Percentiles rank a stretch among this genome's conserved stretches.
These are phyloP conservation scores for Didymellaceae sp. DNA, from an alignment of 2,329 filamentous ascomycete genomes.

Conservation along the genomic window DNA sequence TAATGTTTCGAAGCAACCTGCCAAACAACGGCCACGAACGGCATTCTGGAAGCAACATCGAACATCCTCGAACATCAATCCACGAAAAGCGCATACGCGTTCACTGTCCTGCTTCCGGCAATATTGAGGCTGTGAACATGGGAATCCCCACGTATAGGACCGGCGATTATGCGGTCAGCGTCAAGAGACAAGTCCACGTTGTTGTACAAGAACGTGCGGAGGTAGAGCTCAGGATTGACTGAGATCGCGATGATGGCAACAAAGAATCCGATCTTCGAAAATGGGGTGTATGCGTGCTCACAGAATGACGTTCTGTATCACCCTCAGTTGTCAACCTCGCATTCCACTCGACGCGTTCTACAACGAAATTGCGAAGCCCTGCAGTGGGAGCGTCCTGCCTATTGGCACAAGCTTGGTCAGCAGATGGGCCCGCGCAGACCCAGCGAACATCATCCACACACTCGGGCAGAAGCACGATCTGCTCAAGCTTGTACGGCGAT, in stretches of 20 bases:
- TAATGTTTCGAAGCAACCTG: slow-evolving; percentile 14
- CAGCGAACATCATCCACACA: slow-evolving; percentile 7
- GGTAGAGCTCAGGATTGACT: neutral
- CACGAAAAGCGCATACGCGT: slow-evolving; percentile 18
- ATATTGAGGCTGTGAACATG: slow-evolving; percentile 5
- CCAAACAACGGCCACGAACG: slow-evolving; percentile 16
- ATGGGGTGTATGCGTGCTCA: neutral
- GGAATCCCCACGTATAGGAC: neutral
- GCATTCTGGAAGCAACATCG: slow-evolving; percentile 15
- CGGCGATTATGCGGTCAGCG: neutral
- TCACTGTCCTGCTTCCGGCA: neutral
- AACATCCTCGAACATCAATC: slow-evolving; percentile 9
- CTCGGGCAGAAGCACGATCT: slow-evolving; percentile 14
- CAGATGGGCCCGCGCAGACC: slow-evolving; percentile 14
- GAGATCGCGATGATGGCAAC: slow-evolving; percentile 1
- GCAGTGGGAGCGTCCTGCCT: slow-evolving; percentile 1
- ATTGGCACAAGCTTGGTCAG: slow-evolving; percentile 18
- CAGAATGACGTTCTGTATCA: slow-evolving; percentile 14
- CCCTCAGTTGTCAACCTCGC: slow-evolving; percentile 4
- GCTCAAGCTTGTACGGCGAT: slow-evolving; percentile 13
- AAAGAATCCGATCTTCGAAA: neutral
- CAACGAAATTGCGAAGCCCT: slow-evolving; percentile 16
- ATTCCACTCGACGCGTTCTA: slow-evolving; percentile 19
- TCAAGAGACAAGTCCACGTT: slow-evolving; percentile 6
- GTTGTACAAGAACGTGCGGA: slow-evolving; percentile 9